Percentiles rank a stretch among this genome's conserved stretches.
These are phyloP conservation scores for Ocimum tenuiflorum DNA, from an alignment of 257 asterid species.

Conservation along the genomic window DNA sequence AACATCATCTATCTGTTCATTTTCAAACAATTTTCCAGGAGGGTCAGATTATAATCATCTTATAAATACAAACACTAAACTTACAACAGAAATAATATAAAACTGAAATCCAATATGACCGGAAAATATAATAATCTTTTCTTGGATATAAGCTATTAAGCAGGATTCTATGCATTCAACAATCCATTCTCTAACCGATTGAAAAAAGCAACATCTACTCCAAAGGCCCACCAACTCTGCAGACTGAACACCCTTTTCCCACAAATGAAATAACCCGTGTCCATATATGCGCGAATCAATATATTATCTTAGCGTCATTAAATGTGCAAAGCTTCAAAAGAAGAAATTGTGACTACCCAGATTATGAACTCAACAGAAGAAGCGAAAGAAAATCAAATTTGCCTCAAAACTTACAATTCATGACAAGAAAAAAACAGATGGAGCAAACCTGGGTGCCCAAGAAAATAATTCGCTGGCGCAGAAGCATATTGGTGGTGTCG, in stretches of 20 bases:
- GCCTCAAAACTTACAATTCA: not conserved
- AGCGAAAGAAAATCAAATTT: not conserved
- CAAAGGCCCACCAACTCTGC: not conserved
- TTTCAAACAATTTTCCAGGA: slow-evolving; percentile 15
- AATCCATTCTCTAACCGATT: not conserved
- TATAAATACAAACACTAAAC: not conserved
- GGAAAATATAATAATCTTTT: not conserved
- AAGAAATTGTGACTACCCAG: not conserved
- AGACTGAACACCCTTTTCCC: not conserved
- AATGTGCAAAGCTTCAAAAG: not conserved
- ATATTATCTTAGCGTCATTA: not conserved
- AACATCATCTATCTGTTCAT: slow-evolving; percentile 67
- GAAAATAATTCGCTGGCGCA: slow-evolving; percentile 86
- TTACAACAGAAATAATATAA: not conserved
- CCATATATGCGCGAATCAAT: not conserved
- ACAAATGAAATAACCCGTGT: not conserved
- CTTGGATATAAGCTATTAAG: not conserved
- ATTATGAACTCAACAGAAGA: not conserved
- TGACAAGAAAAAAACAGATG: not conserved
- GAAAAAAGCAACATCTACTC: not conserved
- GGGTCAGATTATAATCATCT: not conserved
- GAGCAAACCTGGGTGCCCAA: slow-evolving; percentile 72
- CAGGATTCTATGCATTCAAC: not conserved
- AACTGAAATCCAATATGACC: not conserved
- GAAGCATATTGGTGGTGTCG: slow-evolving; percentile 96